Evolutionary conservation across 306 rosid genomes (phyloP), one percentile per base, ranked within the genome.

Genomic region (Hippophae tibetana): DNA sequence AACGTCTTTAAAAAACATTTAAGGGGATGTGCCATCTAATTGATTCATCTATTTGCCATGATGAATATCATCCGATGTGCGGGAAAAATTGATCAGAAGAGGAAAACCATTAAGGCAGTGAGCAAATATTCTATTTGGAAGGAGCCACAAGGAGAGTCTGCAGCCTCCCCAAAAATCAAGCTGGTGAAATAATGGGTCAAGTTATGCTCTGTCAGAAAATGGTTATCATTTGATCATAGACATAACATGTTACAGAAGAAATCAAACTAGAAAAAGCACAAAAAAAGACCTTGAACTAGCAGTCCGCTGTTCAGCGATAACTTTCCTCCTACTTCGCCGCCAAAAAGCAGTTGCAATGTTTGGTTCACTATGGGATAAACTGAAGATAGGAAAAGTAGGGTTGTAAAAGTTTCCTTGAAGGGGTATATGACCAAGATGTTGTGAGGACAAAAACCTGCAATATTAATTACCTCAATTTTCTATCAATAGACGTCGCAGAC

Each of bases 311-410:
- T 93, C 99, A 62, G 87, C 95, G 82, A 93, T 86, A 79, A 61
- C 85, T 85, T 82, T 93, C 82, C 86, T 84, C 83, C 97, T 94
- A 80, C 89, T 88, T 70, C 95, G 94, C 75, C 97, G 89, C 86
- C 99, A 85, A 86, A 88, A 88, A 65, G 89, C 73, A 77, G 83
- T 77, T 78, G 97, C 86, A 84, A 93, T 79, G 86, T 93, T 88
- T 76, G 99, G 99, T 86, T 93, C 99, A 77, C 95, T 93, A 76
- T 84, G 95, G 68, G 97, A 93, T 64, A 88, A 82, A 89, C 97
- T 93, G 86, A 73, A 76, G 73, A 77, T 78, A 71, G 63, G 81
- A 74, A 69, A 73, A 71, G 78, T 70, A 62, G 62, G 76, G 9
- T 67, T 70, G 72, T 27, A 69, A 42, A 58, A 64, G 71, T 47